Evolutionary conservation across 139 green algal species (phyloP), one percentile per base, ranked within the genome.

Genomic region (Chlamydomonas asymmetrica): DNA sequence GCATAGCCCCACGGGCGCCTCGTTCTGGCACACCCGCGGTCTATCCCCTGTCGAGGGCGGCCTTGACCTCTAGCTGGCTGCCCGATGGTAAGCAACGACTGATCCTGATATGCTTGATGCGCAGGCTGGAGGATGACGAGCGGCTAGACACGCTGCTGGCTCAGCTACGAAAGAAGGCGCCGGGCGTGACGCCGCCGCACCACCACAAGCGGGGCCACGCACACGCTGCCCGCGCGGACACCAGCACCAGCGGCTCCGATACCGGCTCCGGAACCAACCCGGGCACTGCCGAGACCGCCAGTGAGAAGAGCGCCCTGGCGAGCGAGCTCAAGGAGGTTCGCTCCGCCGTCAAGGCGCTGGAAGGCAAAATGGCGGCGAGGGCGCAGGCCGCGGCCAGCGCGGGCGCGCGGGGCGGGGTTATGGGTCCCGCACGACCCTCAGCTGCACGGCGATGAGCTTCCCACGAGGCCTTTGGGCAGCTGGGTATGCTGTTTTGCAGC

Each of bases 91-190:
- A n/a, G n/a, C n/a, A n/a, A n/a, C 45, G 13, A 52, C 45, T 52
- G 45, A 10, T 16, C 45, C 45, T 52, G 34, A 68, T 20, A n/a
- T n/a, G n/a, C 52, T 35, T 22, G 13, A 34, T 63, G 18, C 40
- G 2, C 76, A 87, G 88, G 67, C 79, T 92, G 38, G 81, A 87
- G 22, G 87, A 87, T 43, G 80, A 91, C 59, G 80, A 92, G 32
- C 72, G 83, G 20, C 76, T 92, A 54, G 88, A 91, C 79, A 62
- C 77, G 27, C 87, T 92, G 50, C 76, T 91, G 49, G 50, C 76
- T 40, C 41, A 80, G 27, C 62, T 92, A 13, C 78, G 87, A 10
- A 76, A 85, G 63, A 82, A 80, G 40, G 73, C 74, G 20, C 81
- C 80, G 9, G 50, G 63, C 16, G 38, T 75, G 43, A 40, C 40